Evolutionary conservation across 768 basidiomycete genomes (phyloP), one percentile per base, ranked within the genome.

Genomic region (Tremella yokohamensis): DNA sequence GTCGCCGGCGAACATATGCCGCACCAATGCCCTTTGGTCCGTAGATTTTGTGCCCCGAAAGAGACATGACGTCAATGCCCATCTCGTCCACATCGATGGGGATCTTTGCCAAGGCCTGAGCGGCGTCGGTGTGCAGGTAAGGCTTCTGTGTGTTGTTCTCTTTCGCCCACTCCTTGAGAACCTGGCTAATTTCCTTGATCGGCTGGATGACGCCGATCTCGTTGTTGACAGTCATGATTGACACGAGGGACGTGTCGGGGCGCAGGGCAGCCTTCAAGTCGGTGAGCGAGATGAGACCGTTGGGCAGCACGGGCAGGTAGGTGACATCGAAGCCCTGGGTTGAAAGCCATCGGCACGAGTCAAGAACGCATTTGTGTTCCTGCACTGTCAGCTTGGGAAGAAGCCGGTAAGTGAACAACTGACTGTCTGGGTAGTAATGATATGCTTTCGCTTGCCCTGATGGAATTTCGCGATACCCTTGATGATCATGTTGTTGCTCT

Each of bases 191-290:
- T 75, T 97, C 91, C 73, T 89, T 87, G 62, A 98, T 82, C 1
- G 96, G 96, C 73, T 98, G 96, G 55, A 99, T 96, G 63, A 97
- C 93, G 20, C 96, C 96, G 3, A 92, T 98, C 79, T 99, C 96
- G 78, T 99, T 99, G 80, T 99, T 99, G 58, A 99, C 96, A 16
- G 89, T 84, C 96, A 99, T 99, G 74, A 99, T 86, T 12, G 92
- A 94, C 45, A 99, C 85, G n/a, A 98, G 79, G 0, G 88, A 89
- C 12, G 90, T 92, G 52, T 92, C 90, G 8, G 92, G 91, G 29
- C 90, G 85, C 57, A 99, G 91, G 38, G 92, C 87, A 0, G 82
- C 83, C 70, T 91, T 89, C 29, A 99, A 84, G 8, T 84, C 84
- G 16, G 85, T 80, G 52, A 99, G 79, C 26, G 84, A 83, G 60